These are phyloP conservation scores for Sporothrix phasma DNA, from an alignment of 2,329 filamentous ascomycete species.

Conservation along the genomic window DNA sequence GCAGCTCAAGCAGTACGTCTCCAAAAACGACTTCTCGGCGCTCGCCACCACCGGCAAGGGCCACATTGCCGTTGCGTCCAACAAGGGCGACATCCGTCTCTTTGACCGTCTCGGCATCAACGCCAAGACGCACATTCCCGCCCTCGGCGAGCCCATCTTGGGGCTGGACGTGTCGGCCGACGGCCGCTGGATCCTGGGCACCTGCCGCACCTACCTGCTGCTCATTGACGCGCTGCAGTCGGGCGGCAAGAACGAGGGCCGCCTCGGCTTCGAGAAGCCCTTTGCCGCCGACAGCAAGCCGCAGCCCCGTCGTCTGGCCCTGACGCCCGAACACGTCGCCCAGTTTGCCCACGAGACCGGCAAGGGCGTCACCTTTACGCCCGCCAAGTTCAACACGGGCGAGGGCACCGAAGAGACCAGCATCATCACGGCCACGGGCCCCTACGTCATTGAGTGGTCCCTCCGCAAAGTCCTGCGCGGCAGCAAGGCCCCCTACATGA, in stretches of 20 bases:
- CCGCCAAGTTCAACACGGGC: constrained; percentile 43
- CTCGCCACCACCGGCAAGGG: constrained; percentile 92
- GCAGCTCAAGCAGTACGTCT: constrained; percentile 89
- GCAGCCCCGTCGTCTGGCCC: constrained; percentile 76
- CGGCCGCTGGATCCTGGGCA: constrained; percentile 89
- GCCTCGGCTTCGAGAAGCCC: constrained; percentile 90
- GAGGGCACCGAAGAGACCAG: constrained; percentile 74
- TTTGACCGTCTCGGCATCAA: constrained; percentile 96
- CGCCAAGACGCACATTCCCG: constrained; percentile 93
- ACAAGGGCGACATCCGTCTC: constrained; percentile 92
- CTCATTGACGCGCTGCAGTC: constrained; percentile 88
- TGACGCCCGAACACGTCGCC: constrained; percentile 86
- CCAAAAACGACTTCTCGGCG: constrained; percentile 95
- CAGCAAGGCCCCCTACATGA: constrained; percentile 80
- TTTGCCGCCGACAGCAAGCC: constrained; percentile 92
- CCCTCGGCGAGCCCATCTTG: constrained; percentile 87
- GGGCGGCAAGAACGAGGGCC: constrained; percentile 89
- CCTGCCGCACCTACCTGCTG: constrained; percentile 86
- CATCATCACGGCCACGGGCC: constrained; percentile 92
- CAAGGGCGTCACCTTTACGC: constrained; percentile 62
- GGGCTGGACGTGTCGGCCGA: constrained; percentile 93
- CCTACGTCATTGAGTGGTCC: constrained; percentile 95
- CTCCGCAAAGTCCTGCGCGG: constrained; percentile 79
- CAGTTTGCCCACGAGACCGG: constrained; percentile 97
- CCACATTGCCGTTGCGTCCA: constrained; percentile 91